Evolutionary conservation across 352 stramenopile genomes (phyloP).

Genomic region (Globisporangium canariense): DNA sequence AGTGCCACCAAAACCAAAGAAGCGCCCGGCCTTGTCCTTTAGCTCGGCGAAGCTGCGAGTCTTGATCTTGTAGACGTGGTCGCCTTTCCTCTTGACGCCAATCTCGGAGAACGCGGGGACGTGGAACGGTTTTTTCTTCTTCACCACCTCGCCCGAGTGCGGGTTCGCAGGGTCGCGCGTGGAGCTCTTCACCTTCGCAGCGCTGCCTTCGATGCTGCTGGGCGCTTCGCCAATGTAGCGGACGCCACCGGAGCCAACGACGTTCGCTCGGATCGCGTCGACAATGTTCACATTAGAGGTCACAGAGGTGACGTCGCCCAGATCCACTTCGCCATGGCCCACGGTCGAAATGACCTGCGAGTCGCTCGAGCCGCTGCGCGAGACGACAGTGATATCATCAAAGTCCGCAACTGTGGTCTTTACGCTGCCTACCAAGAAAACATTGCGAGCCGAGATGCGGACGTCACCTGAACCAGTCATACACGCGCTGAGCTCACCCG

Average conservation of each 20-base stretch:
- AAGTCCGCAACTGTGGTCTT: constrained; percentile 12
- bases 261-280: constrained; percentile 1
- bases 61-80: constrained; percentile 7
- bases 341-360: constrained; percentile 9
- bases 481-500: background rate
- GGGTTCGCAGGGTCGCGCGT: background rate
- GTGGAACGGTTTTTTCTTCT: background rate
- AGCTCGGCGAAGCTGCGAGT: constrained; percentile 4
- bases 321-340: constrained; percentile 19
- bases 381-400: constrained; percentile 16
- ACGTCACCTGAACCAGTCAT: constrained; percentile 2
- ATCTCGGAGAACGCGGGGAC: constrained; percentile 1
- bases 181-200: background rate
- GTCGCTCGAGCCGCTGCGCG: constrained; percentile 6
- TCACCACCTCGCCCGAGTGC: background rate
- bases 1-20: background rate
- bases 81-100: background rate
- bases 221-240: constrained; percentile 17
- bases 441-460: background rate
- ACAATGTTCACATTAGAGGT: constrained; percentile 1
- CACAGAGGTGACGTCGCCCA: constrained; percentile 10
- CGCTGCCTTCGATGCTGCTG: background rate
- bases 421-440: background rate
- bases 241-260: constrained; percentile 11
- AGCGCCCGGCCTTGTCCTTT: background rate